Conservation (phyloP, 257 asterid species). For the Henckelia pumila region DNA sequence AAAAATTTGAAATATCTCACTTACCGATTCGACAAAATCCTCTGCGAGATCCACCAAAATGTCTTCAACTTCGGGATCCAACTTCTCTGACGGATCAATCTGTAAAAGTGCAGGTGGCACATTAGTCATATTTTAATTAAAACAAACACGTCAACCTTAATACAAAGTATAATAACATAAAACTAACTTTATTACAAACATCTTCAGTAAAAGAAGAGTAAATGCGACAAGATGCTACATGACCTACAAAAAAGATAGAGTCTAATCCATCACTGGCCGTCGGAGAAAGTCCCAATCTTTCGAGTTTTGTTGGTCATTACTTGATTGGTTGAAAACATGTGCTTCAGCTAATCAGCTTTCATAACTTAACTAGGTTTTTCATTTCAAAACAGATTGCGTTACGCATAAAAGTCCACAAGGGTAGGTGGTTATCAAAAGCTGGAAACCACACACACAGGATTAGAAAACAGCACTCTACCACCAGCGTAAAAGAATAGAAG, state of each 20-base stretch:
- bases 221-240: neutral
- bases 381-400: neutral
- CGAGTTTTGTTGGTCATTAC: neutral
- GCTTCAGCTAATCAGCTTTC: neutral
- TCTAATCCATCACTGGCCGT: neutral
- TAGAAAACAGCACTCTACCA: conserved; percentile 6
- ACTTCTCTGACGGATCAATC: conserved; percentile 86
- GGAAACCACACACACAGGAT: conserved; percentile 15
- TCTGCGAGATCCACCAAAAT: conserved; percentile 82
- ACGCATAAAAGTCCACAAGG: neutral
- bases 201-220: neutral
- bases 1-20: conserved; percentile 30
- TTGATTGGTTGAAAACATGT: neutral
- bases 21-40: conserved; percentile 93
- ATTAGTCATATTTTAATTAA: neutral
- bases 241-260: neutral
- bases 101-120: conserved; percentile 34
- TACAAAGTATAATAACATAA: neutral
- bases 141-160: no score
- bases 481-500: conserved; percentile 2
- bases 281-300: neutral
- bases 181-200: neutral
- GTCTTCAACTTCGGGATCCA: conserved; percentile 86
- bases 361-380: neutral
- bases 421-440: neutral